These are phyloP conservation scores for Ophiostoma ulmi DNA, from an alignment of 2,329 filamentous ascomycete genomes.

Conservation along the genomic window DNA sequence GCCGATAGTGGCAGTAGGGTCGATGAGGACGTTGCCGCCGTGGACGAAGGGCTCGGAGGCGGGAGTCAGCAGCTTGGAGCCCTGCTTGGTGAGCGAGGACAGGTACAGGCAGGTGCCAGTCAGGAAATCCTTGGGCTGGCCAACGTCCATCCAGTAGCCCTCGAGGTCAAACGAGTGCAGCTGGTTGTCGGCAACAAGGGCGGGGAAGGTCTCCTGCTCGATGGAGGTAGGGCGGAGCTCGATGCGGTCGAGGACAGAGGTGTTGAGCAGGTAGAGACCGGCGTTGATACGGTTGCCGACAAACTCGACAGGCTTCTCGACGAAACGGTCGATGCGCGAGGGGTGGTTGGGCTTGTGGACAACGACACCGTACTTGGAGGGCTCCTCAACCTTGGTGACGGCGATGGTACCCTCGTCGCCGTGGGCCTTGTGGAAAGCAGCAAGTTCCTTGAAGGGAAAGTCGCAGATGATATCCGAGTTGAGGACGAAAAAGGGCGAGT, in stretches of 20 bases:
- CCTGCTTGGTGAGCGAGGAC: slow-evolving; percentile 83
- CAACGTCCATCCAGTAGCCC: slow-evolving; percentile 99
- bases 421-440: slow-evolving; percentile 86
- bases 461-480: slow-evolving; percentile 99
- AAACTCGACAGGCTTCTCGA: slow-evolving; percentile 98
- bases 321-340: slow-evolving; percentile 93
- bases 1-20: slow-evolving; percentile 90
- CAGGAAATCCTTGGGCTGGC: slow-evolving; percentile 97
- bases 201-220: slow-evolving; percentile 97
- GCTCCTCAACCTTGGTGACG: slow-evolving; percentile 98
- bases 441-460: slow-evolving; percentile 86
- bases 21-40: slow-evolving; percentile 92
- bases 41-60: slow-evolving; percentile 73
- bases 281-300: slow-evolving; percentile 98
- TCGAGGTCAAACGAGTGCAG: slow-evolving; percentile 95
- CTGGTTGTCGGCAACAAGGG: slow-evolving; percentile 82
- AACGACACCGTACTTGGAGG: slow-evolving; percentile 96
- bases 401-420: slow-evolving; percentile 96
- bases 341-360: slow-evolving; percentile 93
- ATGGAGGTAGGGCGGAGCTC: slow-evolving; percentile 95
- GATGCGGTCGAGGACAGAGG: slow-evolving; percentile 81
- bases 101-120: slow-evolving; percentile 95
- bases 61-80: slow-evolving; percentile 75
- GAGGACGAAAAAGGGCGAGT: slow-evolving; percentile 93
- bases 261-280: slow-evolving; percentile 96